These are phyloP conservation scores for Dunaliella sp. DNA, from an alignment of 139 green algal genomes.

Conservation along the genomic window DNA sequence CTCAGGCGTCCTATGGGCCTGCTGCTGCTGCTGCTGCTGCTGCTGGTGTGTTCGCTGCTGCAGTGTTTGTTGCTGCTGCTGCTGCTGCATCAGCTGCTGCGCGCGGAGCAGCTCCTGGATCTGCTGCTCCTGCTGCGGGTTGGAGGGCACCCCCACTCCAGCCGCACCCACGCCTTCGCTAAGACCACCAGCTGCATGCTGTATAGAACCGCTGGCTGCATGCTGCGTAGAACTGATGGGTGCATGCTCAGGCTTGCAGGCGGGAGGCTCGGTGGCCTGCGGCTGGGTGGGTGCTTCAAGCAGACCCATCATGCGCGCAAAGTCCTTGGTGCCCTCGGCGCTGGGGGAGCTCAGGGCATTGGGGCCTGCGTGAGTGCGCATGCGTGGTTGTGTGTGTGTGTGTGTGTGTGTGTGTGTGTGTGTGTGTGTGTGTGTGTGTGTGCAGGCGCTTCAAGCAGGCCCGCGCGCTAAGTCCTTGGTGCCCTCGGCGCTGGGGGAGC, in stretches of 20 bases:
- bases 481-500: background rate
- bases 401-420: background rate
- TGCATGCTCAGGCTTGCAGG: background rate
- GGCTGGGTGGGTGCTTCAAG: background rate
- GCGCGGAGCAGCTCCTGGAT: background rate
- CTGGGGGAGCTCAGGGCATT: background rate
- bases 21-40: background rate
- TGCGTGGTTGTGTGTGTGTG: background rate
- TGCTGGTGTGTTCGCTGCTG: background rate
- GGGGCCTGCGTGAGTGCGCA: background rate
- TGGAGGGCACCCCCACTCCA: background rate
- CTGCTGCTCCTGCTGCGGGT: background rate
- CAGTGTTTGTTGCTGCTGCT: background rate
- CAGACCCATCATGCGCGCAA: background rate
- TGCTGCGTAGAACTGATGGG: background rate
- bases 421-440: background rate
- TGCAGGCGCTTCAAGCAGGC: background rate
- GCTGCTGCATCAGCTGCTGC: no score
- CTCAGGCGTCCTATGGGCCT: no score
- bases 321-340: background rate
- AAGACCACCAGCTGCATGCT: background rate
- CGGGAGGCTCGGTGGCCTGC: background rate
- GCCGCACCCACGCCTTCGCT: background rate
- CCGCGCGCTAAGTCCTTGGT: background rate
- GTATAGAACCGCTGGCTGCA: background rate